Evolutionary conservation across 2,329 filamentous ascomycete species (phyloP), one percentile per base, ranked within the genome.

Genomic region (Verticillium nonalfalfae): DNA sequence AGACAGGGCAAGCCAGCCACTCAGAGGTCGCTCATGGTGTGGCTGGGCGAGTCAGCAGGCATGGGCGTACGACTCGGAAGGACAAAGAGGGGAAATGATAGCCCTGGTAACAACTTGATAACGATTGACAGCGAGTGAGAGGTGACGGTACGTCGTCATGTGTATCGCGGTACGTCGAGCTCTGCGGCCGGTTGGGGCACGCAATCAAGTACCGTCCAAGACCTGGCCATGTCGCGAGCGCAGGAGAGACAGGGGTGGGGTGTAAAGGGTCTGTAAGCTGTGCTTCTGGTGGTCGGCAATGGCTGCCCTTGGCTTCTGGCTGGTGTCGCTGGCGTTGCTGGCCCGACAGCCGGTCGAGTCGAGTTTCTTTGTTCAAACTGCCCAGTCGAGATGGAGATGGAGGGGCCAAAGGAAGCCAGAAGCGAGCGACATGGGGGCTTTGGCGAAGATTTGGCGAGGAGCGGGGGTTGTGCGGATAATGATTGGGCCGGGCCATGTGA

Each of bases 401-500:
- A 26, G 26, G 26, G 26, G 26, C 26, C 4, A 26, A 26, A 26
- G 26, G 4, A 26, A 26, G 26, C 26, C 26, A 26, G 26, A 50
- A 50, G 45, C 45, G 45, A 50, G 45, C 18, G 45, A 50, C 45
- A 50, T 50, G 45, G 7, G 40, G 45, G 45, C 21, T 45, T 50
- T 50, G 45, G 45, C 45, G 45, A 50, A n/a, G n/a, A 50, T 45
- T 50, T 50, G 45, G 45, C 45, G 45, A 50, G 45, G n/a, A 50
- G 9, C 35, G 54, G 26, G 54, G 54, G 54, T 35, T 11, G 54
- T 14, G 5, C 54, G 54, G 33, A 33, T 63, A 65, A 63, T 75
- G 68, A 76, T 80, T 80, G 72, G 78, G 68, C 64, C 18, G 57
- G 58, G 60, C 61, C 62, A 63, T 79, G 79, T 81, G 79, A 81